Conservation (phyloP, 2,329 filamentous ascomycete genomes). For the Aspergillus novoparasiticus region DNA sequence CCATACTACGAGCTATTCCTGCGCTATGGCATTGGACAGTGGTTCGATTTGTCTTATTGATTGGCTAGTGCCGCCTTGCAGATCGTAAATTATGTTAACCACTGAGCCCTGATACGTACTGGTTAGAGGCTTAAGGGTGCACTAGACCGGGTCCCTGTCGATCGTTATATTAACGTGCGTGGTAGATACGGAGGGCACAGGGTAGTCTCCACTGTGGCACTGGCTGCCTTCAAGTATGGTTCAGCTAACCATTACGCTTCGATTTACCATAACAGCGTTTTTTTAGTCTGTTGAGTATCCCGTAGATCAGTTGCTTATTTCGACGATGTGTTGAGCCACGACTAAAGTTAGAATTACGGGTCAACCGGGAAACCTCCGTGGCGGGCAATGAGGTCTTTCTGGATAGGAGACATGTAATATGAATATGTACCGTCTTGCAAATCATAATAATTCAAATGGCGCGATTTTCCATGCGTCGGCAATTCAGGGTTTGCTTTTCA, state of each 20-base stretch:
- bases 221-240: too few species aligned
- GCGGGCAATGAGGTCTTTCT: background rate
- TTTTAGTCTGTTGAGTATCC: background rate
- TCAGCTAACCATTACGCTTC: too few species aligned
- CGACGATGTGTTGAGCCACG: background rate
- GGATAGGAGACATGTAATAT: too few species aligned
- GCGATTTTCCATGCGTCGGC: too few species aligned
- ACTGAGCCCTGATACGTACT: background rate
- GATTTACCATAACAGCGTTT: background rate
- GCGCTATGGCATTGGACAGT: background rate
- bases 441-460: too few species aligned
- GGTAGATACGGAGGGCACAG: too few species aligned
- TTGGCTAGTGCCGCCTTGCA: background rate
- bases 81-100: background rate
- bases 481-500: background rate
- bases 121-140: background rate
- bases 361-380: background rate
- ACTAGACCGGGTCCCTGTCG: background rate
- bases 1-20: background rate
- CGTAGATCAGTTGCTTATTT: background rate
- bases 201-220: too few species aligned
- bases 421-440: too few species aligned
- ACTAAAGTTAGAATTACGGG: background rate
- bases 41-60: background rate
- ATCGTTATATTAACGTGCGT: background rate